Evolutionary conservation across 306 rosid species (phyloP), one percentile per base, ranked within the genome.

Genomic region (Dryas alaskensis): DNA sequence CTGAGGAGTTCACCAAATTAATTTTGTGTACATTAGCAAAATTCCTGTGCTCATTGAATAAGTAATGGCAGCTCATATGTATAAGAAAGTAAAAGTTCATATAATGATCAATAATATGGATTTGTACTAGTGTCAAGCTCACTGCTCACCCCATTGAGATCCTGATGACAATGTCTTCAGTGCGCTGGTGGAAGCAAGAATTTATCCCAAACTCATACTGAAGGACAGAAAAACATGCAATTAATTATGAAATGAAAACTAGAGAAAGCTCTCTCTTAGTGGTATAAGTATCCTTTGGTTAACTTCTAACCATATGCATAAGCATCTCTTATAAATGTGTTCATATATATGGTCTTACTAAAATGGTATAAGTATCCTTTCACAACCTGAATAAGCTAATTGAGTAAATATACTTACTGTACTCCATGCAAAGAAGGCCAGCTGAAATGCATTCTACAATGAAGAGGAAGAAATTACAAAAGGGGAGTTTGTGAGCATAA

Each of bases 371-470:
- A 22, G 22, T 22, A 22, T 22, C 22, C 22, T 22, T 22, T 22
- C 22, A 22, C 6, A 45, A 45, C 6, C 50, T 17, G 39, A 3
- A 63, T 65, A 8, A 54, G 59, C 59, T 47, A 75, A 31, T 31
- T 31, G 37, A 31, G 54, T 31, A 31, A 72, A 72, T 42, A 53
- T 10, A 54, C 97, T 81, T 80, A 92, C 97, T 31, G 84, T 16
- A 42, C 86, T 86, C 89, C 88, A 92, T 37, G 87, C 84, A 22
- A 92, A 87, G 79, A 92, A 92, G 39, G 97, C 96, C 22, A 89
- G 85, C 53, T 86, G 92, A 79, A 89, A 92, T 37, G 97, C 93
- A 81, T 92, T 92, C 92, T 92, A 89, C 72, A 78, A 49, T 65
- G 7, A 74, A 19, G 55, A 45, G 39, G 42, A 57, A 75, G 45